These are phyloP conservation scores for Coemansia sp. DNA, from an alignment of 192 early-diverging fungal species.

Conservation along the genomic window DNA sequence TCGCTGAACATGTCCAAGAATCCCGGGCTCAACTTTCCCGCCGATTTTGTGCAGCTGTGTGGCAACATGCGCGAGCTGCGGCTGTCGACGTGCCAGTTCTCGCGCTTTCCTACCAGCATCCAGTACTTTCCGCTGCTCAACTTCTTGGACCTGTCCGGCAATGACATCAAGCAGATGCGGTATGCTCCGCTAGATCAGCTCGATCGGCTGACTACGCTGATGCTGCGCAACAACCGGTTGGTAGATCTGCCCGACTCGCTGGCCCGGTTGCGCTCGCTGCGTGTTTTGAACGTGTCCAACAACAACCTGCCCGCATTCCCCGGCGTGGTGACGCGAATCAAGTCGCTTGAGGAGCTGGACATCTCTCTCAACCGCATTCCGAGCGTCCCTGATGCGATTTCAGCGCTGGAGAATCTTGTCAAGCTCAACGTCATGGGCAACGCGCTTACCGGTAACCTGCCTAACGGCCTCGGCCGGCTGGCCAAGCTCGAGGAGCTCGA, in stretches of 20 bases:
- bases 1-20: conserved; percentile 81
- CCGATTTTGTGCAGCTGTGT: conserved; percentile 78
- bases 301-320: conserved; percentile 76
- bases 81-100: conserved; percentile 68
- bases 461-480: conserved; percentile 57
- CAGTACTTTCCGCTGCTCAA: conserved; percentile 60
- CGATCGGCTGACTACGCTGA: conserved; percentile 56
- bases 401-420: conserved; percentile 57
- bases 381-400: conserved; percentile 66
- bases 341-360: conserved; percentile 65
- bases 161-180: conserved; percentile 64
- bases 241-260: conserved; percentile 65
- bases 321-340: conserved; percentile 56
- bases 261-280: conserved; percentile 55
- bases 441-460: conserved; percentile 64
- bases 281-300: conserved; percentile 70
- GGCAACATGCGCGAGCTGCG: conserved; percentile 60
- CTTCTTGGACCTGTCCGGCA: conserved; percentile 74
- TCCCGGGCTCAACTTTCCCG: conserved; percentile 72
- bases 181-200: conserved; percentile 63
- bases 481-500: conserved; percentile 67
- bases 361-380: conserved; percentile 81
- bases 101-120: conserved; percentile 64
- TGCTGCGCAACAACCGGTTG: conserved; percentile 70
- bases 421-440: conserved; percentile 73